phyloP scores from a whole-genome alignment of 768 basidiomycete species.

The Suillus americanus region DNA sequence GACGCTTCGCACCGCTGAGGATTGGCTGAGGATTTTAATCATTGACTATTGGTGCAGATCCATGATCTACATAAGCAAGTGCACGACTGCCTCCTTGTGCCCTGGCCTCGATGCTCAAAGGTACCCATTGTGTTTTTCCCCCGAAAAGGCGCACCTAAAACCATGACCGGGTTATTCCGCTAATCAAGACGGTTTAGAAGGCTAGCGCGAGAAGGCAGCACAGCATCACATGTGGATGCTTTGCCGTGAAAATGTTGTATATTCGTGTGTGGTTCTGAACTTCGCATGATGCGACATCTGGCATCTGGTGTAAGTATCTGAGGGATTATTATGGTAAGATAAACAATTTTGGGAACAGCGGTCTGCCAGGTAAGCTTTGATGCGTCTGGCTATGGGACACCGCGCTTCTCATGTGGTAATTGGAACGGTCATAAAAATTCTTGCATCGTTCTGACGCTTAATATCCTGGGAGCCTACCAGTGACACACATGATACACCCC shows the following conservation, averaged over 20 bases:
- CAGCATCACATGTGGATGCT: neutral
- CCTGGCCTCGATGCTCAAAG: neutral
- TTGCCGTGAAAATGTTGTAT: slow-evolving; percentile 1
- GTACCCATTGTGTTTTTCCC: neutral
- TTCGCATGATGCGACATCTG: neutral
- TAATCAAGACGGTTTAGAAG: neutral
- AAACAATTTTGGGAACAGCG: neutral
- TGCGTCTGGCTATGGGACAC: neutral
- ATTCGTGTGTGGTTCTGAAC: neutral
- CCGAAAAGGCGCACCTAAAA: neutral
- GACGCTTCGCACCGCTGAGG: neutral
- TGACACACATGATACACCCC: neutral
- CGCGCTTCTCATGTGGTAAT: neutral
- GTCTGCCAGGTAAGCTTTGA: neutral
- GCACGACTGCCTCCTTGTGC: neutral
- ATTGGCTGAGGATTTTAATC: neutral
- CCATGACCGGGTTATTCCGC: neutral
- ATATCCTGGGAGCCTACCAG: neutral
- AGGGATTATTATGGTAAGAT: neutral
- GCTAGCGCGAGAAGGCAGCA: neutral
- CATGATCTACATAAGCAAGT: neutral
- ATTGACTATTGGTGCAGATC: neutral
- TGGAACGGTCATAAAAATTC: neutral
- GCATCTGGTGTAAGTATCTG: neutral
- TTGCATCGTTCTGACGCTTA: neutral